A percentile compares a stretch with the other conserved stretches of the same genome.
These are phyloP conservation scores for Tetradesmus obliquus DNA, from an alignment of 139 green algal species.

Conservation along the genomic window DNA sequence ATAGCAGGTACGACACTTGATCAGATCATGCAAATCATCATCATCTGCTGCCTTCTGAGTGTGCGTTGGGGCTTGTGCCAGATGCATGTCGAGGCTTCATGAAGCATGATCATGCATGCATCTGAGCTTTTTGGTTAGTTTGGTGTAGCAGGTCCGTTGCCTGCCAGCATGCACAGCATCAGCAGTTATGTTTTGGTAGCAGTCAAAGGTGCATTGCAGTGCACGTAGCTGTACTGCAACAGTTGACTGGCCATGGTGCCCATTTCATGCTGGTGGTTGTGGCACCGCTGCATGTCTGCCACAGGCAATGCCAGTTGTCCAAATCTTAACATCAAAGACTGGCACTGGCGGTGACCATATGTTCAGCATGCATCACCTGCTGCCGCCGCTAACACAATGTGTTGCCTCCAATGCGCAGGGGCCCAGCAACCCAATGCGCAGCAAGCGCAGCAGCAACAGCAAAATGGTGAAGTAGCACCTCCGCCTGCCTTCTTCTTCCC, in stretches of 20 bases:
- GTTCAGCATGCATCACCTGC: neutral
- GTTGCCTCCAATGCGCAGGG: neutral
- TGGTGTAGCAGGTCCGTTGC: no score
- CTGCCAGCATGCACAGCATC: neutral
- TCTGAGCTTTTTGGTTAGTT: no score
- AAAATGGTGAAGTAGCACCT: neutral
- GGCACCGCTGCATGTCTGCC: no score
- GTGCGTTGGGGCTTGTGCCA: neutral
- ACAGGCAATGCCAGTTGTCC: no score
- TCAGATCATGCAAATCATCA: neutral
- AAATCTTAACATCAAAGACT: no score
- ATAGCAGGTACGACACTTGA: neutral
- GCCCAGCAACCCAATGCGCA: neutral
- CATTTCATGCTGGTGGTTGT: no score
- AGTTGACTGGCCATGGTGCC: no score
- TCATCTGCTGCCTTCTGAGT: neutral
- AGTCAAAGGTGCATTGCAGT: neutral
- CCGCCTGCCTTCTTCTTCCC: conserved; percentile 11
- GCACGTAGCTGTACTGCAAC: neutral
- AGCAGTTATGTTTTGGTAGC: no score
- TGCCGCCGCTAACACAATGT: neutral
- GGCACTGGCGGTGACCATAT: neutral
- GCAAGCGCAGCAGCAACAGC: conserved; percentile 37
- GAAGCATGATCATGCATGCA: no score
- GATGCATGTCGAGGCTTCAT: no score